phyloP scores from a whole-genome alignment of 2,329 filamentous ascomycete genomes.

The Gremmenia infestans region DNA sequence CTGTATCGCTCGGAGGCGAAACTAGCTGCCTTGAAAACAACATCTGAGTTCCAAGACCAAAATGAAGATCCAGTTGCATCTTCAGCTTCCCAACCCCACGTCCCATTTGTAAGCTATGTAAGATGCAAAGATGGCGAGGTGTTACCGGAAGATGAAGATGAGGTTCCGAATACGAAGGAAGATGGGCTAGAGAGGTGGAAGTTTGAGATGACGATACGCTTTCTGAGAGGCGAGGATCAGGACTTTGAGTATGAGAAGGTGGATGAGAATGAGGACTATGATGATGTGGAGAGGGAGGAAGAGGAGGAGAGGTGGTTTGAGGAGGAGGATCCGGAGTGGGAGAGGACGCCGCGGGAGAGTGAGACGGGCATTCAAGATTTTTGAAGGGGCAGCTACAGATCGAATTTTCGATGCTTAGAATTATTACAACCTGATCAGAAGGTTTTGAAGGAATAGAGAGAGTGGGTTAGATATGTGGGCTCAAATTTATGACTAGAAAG shows the following conservation, averaged over 20 bases:
- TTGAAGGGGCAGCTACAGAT: slow-evolving; percentile 10
- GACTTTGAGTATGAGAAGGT: slow-evolving; percentile 31
- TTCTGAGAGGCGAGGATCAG: slow-evolving; percentile 31
- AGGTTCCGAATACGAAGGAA: slow-evolving; percentile 28
- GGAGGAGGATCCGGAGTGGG: slow-evolving; percentile 31
- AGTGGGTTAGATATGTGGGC: no score
- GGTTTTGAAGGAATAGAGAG: no score
- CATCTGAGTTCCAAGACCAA: neutral
- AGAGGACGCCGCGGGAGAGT: slow-evolving; percentile 15
- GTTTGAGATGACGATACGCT: slow-evolving; percentile 32
- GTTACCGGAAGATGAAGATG: slow-evolving; percentile 29
- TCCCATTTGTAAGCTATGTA: slow-evolving; percentile 25
- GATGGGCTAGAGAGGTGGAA: slow-evolving; percentile 32
- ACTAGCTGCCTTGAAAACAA: slow-evolving; percentile 25
- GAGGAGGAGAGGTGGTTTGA: slow-evolving; percentile 33
- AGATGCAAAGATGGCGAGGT: slow-evolving; percentile 26
- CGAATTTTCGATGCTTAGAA: neutral
- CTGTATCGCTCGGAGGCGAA: slow-evolving; percentile 33
- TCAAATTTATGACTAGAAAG: no score
- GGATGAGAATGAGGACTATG: slow-evolving; percentile 30
- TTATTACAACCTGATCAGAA: neutral
- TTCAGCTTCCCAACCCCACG: slow-evolving; percentile 3
- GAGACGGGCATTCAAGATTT: slow-evolving; percentile 34
- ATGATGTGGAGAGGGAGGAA: slow-evolving; percentile 30
- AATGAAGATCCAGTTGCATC: neutral